Percentiles rank a stretch among this genome's conserved stretches.
phyloP scores from a whole-genome alignment of 2,329 filamentous ascomycete genomes.

The Epichloe festucae region DNA sequence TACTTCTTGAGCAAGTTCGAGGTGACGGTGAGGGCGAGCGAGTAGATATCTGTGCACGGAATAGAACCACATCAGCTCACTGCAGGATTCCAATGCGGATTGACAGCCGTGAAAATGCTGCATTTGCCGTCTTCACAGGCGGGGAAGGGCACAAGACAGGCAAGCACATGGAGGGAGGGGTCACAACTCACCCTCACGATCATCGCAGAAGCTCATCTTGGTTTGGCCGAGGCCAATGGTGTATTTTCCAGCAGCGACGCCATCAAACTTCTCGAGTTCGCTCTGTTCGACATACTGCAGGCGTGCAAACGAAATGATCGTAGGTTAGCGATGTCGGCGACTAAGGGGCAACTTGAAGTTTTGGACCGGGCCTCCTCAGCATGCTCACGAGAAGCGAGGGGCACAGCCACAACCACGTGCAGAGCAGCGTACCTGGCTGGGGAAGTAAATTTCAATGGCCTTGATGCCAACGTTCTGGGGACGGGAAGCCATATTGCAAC shows the following conservation, averaged over 20 bases:
- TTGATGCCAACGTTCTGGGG: slow-evolving; percentile 86
- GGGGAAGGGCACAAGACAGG: not conserved
- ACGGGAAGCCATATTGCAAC: slow-evolving; percentile 53
- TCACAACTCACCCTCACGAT: slow-evolving; percentile 58
- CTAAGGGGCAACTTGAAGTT: slow-evolving; percentile 5
- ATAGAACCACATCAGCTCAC: slow-evolving; percentile 1
- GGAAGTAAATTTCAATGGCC: slow-evolving; percentile 84
- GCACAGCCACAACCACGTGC: slow-evolving; percentile 2
- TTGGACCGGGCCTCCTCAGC: not conserved
- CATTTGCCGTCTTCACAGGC: not conserved
- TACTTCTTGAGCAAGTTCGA: slow-evolving; percentile 73
- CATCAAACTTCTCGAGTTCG: slow-evolving; percentile 79
- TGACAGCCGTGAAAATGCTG: not conserved
- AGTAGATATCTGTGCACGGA: slow-evolving; percentile 62
- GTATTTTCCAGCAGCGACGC: slow-evolving; percentile 71
- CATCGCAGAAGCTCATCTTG: slow-evolving; percentile 87
- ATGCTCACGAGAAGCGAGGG: not conserved
- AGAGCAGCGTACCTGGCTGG: slow-evolving; percentile 55
- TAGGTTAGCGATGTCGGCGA: slow-evolving; percentile 15
- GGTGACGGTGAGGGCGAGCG: slow-evolving; percentile 63
- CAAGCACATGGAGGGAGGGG: slow-evolving; percentile 6
- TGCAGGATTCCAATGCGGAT: not conserved
- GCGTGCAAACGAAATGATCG: slow-evolving; percentile 1
- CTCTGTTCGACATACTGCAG: slow-evolving; percentile 68
- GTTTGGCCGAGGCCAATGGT: slow-evolving; percentile 85